phyloP scores from a whole-genome alignment of 2,329 filamentous ascomycete genomes.

The Tolypocladium endophyticum region DNA sequence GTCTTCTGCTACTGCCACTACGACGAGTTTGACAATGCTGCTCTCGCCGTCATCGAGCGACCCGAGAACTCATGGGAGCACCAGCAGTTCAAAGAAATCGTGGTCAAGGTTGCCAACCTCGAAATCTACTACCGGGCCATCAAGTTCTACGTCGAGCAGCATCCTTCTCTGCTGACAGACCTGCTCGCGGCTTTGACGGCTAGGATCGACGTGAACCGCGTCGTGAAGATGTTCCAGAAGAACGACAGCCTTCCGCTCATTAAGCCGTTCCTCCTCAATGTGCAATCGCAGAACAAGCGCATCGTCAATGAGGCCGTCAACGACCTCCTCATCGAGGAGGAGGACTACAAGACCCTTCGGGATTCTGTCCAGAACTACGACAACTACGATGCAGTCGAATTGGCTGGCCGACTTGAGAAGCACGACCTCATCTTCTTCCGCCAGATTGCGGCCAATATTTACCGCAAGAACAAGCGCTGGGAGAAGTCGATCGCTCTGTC shows the following conservation, averaged over 20 bases:
- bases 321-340: conserved; percentile 93
- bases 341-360: conserved; percentile 96
- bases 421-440: conserved; percentile 99
- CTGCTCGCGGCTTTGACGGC: conserved; percentile 84
- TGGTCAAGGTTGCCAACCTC: conserved; percentile 94
- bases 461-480: conserved; percentile 99
- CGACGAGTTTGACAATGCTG: conserved; percentile 96
- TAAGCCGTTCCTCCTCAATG: conserved; percentile 96
- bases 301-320: conserved; percentile 98
- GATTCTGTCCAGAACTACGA: conserved; percentile 98
- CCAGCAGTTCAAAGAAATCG: conserved; percentile 97
- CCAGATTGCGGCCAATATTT: conserved; percentile 95
- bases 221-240: conserved; percentile 98
- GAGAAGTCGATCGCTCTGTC: conserved; percentile 96
- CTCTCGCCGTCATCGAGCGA: conserved; percentile 94
- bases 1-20: conserved; percentile 98
- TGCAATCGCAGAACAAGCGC: conserved; percentile 95
- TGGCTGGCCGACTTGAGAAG: conserved; percentile 88
- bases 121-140: conserved; percentile 98
- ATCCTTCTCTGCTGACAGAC: conserved; percentile 91
- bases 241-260: conserved; percentile 96
- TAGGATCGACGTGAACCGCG: conserved; percentile 93
- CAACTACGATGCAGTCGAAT: conserved; percentile 93
- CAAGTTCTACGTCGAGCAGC: conserved; percentile 96
- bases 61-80: conserved; percentile 98